Evolutionary conservation across 108 stramenopile genomes (phyloP).

Genomic region (Cafeteria roenbergensis): DNA sequence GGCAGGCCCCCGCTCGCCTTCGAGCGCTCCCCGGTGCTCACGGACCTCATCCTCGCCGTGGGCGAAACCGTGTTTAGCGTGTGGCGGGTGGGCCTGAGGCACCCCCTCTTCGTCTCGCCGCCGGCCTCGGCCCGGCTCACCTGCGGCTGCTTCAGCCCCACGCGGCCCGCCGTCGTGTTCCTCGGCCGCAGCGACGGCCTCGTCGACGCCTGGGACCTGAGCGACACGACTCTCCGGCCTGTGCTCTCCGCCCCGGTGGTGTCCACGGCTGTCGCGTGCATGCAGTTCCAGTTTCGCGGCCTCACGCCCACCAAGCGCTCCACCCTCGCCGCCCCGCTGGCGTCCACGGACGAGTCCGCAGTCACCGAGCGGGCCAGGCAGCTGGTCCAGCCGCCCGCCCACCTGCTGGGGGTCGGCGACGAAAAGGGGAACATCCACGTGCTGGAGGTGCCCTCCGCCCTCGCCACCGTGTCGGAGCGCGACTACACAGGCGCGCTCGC

Average conservation of each 20-base stretch:
- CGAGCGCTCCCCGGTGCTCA: slow-evolving; percentile 45
- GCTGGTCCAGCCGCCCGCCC: slow-evolving; percentile 5
- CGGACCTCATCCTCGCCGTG: slow-evolving; percentile 37
- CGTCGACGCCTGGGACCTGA: slow-evolving; percentile 54
- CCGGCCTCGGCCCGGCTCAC: slow-evolving; percentile 28
- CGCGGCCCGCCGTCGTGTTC: slow-evolving; percentile 41
- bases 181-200: slow-evolving; percentile 40
- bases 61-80: slow-evolving; percentile 45
- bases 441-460: slow-evolving; percentile 30
- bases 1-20: slow-evolving; percentile 33
- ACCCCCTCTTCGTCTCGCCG: slow-evolving; percentile 40
- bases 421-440: slow-evolving; percentile 43
- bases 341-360: too few species aligned
- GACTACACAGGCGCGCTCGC: too few species aligned
- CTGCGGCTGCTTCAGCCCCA: slow-evolving; percentile 41
- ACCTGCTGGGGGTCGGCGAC: slow-evolving; percentile 45
- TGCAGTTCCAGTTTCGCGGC: not conserved
- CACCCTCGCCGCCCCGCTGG: too few species aligned
- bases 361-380: too few species aligned
- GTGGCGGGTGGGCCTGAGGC: slow-evolving; percentile 34
- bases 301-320: too few species aligned
- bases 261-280: not conserved
- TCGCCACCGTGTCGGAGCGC: too few species aligned
- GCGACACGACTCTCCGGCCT: slow-evolving; percentile 28
- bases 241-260: not conserved